A percentile compares a stretch with the other conserved stretches of the same genome.
Evolutionary conservation across 176 grass and related monocot species (phyloP).

Genomic region (Metroxylon sagu): DNA sequence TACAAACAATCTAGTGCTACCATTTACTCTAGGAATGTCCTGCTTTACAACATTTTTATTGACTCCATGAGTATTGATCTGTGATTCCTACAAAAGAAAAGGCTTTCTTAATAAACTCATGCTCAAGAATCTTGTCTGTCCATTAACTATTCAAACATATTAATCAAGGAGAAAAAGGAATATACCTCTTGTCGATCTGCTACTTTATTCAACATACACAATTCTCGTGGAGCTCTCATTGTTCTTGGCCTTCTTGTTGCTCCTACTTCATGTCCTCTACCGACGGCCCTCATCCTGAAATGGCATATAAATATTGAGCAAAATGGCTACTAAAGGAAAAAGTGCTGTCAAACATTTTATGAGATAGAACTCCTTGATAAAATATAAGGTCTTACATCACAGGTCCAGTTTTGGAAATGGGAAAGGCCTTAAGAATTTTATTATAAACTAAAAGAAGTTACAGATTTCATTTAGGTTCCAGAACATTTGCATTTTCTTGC

Average conservation of each 20-base stretch:
- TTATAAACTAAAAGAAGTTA: no score
- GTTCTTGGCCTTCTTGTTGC: conserved; percentile 53
- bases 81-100: conserved; percentile 38
- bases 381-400: no score
- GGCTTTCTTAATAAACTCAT: conserved; percentile 8
- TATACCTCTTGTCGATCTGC: conserved; percentile 26
- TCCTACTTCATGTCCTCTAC: conserved; percentile 47
- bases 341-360: neutral
- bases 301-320: neutral
- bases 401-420: no score
- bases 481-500: no score
- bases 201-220: conserved; percentile 19
- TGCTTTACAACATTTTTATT: conserved; percentile 26
- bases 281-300: conserved; percentile 45
- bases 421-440: no score
- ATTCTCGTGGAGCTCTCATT: conserved; percentile 43
- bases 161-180: neutral
- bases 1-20: conserved; percentile 33
- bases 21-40: conserved; percentile 37
- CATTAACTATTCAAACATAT: neutral
- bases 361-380: neutral
- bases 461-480: no score
- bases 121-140: neutral
- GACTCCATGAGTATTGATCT: conserved; percentile 32
- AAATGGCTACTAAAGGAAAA: neutral